Conservation (phyloP, 2,329 filamentous ascomycete species). For the Monilinia laxa region DNA sequence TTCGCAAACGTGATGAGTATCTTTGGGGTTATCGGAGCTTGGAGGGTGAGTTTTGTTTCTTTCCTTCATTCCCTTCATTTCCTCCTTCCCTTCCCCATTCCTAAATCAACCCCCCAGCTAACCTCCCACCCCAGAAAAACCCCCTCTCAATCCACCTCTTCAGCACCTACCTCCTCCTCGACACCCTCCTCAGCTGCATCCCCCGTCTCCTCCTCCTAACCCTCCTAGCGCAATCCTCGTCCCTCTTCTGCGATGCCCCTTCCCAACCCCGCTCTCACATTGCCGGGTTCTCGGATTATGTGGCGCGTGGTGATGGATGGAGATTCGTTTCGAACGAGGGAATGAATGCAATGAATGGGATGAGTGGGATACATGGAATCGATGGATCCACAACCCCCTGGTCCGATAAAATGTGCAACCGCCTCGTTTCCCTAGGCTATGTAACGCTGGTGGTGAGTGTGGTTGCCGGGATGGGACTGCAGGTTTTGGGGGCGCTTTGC, state of each 20-base stretch:
- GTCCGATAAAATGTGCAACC: background rate
- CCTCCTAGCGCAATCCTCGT: slow-evolving; percentile 3
- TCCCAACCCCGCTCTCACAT: slow-evolving; percentile 24
- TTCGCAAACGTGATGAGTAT: slow-evolving; percentile 44
- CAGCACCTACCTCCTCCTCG: slow-evolving; percentile 39
- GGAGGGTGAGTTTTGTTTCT: slow-evolving; percentile 41
- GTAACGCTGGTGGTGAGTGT: background rate
- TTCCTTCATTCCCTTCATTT: too few species aligned
- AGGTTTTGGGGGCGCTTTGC: slow-evolving; percentile 14
- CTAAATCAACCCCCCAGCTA: background rate
- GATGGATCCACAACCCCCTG: background rate
- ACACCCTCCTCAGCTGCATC: slow-evolving; percentile 37
- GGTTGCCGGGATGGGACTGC: background rate
- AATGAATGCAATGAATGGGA: too few species aligned
- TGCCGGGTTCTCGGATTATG: slow-evolving; percentile 30
- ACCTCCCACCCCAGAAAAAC: slow-evolving; percentile 10
- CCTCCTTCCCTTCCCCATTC: too few species aligned
- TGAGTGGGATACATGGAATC: too few species aligned
- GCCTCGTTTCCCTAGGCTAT: background rate
- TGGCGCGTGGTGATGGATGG: slow-evolving; percentile 13
- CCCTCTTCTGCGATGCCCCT: background rate
- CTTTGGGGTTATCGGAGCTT: slow-evolving; percentile 45
- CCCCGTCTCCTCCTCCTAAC: slow-evolving; percentile 34
- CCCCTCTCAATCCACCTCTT: slow-evolving; percentile 33
- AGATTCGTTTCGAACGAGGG: too few species aligned